Percentiles rank a stretch among this genome's conserved stretches.
Evolutionary conservation across 2,329 filamentous ascomycete species (phyloP).

Genomic region (Fusarium staphyleae): DNA sequence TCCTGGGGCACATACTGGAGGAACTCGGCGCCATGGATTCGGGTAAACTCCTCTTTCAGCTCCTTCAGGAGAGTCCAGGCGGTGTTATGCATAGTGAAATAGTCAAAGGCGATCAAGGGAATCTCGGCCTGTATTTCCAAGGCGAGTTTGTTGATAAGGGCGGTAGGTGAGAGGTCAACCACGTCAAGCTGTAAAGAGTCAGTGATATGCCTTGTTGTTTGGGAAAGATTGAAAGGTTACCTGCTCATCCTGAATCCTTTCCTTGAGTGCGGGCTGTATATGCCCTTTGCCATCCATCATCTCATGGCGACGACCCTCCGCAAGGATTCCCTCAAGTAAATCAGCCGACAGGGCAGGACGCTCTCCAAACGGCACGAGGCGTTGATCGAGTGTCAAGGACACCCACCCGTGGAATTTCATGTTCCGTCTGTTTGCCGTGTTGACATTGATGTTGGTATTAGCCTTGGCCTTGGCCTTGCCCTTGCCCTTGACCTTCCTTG

Average conservation of each 20-base stretch:
- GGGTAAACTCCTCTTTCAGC: conserved; percentile 9
- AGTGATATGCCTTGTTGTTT: not conserved
- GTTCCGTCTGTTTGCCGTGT: conserved; percentile 18
- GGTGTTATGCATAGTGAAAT: conserved; percentile 20
- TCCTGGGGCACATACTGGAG: conserved; percentile 4
- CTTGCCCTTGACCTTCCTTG: too few species aligned
- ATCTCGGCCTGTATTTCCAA: conserved; percentile 6
- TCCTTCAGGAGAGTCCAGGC: conserved; percentile 1
- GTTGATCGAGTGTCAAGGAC: not conserved
- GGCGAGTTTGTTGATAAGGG: conserved; percentile 16
- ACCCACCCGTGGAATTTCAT: conserved; percentile 26
- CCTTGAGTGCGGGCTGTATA: conserved; percentile 1
- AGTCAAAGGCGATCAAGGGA: conserved; percentile 13
- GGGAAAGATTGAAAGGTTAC: not conserved
- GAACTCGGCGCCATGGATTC: not conserved
- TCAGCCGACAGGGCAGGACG: conserved; percentile 11
- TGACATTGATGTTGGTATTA: not conserved
- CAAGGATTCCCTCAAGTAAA: conserved; percentile 6
- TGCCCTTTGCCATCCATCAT: conserved; percentile 11
- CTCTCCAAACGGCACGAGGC: not conserved
- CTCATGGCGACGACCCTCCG: not conserved
- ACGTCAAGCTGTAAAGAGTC: not conserved
- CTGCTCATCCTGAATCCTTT: not conserved
- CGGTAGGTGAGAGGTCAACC: not conserved
- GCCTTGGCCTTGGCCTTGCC: not conserved